Conservation (phyloP, 805 yeast species). For the Priceomyces haplophilus region DNA sequence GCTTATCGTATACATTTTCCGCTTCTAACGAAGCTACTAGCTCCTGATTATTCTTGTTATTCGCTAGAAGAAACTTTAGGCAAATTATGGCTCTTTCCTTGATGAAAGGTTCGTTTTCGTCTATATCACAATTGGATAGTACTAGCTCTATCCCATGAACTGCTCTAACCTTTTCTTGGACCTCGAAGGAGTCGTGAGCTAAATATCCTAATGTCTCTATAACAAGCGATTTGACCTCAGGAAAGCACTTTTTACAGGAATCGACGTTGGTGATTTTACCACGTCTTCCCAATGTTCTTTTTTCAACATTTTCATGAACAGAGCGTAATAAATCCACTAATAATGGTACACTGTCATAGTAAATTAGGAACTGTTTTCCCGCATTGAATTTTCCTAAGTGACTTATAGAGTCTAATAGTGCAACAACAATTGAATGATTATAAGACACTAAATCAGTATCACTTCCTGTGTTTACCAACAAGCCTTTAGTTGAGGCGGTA, state of each 20-base stretch:
- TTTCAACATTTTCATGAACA: slow-evolving; percentile 42
- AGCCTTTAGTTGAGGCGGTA: slow-evolving; percentile 10
- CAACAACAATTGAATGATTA: slow-evolving; percentile 17
- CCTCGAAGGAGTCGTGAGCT: slow-evolving; percentile 45
- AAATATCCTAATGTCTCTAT: slow-evolving; percentile 65
- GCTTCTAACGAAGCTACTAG: slow-evolving; percentile 81
- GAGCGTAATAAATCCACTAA: slow-evolving; percentile 36
- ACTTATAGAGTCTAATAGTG: slow-evolving; percentile 40
- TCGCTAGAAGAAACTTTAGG: slow-evolving; percentile 60
- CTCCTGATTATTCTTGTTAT: slow-evolving; percentile 67
- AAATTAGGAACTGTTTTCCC: slow-evolving; percentile 39
- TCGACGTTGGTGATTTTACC: too few relatives aligned
- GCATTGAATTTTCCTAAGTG: slow-evolving; percentile 40
- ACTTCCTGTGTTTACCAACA: slow-evolving; percentile 14
- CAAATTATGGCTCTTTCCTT: slow-evolving; percentile 84
- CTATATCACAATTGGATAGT: slow-evolving; percentile 79
- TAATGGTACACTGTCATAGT: slow-evolving; percentile 34
- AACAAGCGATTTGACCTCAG: slow-evolving; percentile 61
- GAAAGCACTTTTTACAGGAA: slow-evolving; percentile 37
- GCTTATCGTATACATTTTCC: slow-evolving; percentile 55
- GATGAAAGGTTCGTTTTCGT: slow-evolving; percentile 82
- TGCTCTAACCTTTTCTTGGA: slow-evolving; percentile 68
- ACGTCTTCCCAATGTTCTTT: too few relatives aligned
- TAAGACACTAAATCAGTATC: slow-evolving; percentile 10
- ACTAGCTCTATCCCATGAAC: slow-evolving; percentile 68